These are phyloP conservation scores for Gossypium mustelinum DNA, from an alignment of 345 rosid species.

Conservation along the genomic window DNA sequence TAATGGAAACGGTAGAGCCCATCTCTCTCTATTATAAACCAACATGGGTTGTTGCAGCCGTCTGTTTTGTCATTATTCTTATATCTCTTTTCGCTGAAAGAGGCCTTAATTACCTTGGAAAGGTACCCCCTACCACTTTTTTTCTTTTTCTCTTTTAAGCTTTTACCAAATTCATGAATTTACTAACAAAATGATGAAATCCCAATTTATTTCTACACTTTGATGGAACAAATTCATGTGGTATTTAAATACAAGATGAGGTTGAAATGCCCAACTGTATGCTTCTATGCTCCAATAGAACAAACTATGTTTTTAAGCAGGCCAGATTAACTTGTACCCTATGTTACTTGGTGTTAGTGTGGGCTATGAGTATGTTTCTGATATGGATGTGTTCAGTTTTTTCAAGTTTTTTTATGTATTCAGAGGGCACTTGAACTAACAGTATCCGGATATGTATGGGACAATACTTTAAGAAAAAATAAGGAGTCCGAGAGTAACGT, in stretches of 20 bases:
- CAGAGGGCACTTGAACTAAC: too few relatives aligned
- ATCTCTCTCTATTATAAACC: constrained; percentile 64
- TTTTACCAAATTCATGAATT: background rate
- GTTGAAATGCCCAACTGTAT: background rate
- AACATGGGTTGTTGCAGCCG: constrained; percentile 81
- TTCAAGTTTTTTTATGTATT: too few relatives aligned
- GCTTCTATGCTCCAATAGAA: background rate
- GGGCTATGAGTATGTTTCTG: too few relatives aligned
- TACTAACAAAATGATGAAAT: background rate
- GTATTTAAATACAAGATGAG: background rate
- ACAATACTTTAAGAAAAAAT: background rate
- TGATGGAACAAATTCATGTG: background rate
- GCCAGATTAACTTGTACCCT: too few relatives aligned
- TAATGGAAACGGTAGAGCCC: constrained; percentile 26
- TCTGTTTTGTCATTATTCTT: constrained; percentile 68
- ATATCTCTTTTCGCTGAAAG: constrained; percentile 67
- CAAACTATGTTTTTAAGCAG: too few relatives aligned
- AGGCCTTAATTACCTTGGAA: constrained; percentile 72
- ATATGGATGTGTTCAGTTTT: too few relatives aligned
- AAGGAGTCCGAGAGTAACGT: background rate
- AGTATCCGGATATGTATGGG: background rate
- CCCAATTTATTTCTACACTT: background rate
- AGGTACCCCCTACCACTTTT: constrained; percentile 34
- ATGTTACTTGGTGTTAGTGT: too few relatives aligned
- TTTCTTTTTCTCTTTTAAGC: background rate